Conservation (phyloP, 2,329 filamentous ascomycete genomes). For the Fusarium abutilonis region DNA sequence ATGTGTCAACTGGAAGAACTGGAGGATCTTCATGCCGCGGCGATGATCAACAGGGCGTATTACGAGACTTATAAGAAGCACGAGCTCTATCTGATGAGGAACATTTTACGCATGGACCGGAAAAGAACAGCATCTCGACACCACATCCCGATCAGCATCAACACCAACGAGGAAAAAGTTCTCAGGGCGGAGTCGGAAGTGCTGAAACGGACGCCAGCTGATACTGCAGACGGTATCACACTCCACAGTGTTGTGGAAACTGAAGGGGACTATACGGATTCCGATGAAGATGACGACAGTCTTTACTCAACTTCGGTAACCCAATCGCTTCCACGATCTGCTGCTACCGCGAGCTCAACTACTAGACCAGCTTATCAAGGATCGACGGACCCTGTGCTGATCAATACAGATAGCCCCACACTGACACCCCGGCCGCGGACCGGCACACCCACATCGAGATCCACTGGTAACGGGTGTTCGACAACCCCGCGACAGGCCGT, state of each 20-base stretch:
- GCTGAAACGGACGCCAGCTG: conserved; percentile 44
- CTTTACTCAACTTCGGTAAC: conserved; percentile 35
- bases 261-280: conserved; percentile 41
- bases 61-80: conserved; percentile 59
- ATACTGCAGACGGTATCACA: conserved; percentile 46
- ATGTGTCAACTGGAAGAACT: conserved; percentile 53
- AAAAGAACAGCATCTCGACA: conserved; percentile 33
- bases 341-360: conserved; percentile 25
- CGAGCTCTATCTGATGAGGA: conserved; percentile 53
- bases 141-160: conserved; percentile 38
- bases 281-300: conserved; percentile 41
- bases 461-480: conserved; percentile 29
- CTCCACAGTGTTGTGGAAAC: conserved; percentile 47
- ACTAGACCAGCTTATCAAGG: conserved; percentile 19
- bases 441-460: conserved; percentile 37
- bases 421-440: conserved; percentile 30
- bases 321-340: conserved; percentile 29
- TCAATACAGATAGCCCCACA: conserved; percentile 32
- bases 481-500: conserved; percentile 35
- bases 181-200: conserved; percentile 46
- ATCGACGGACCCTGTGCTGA: conserved; percentile 29
- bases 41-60: conserved; percentile 55
- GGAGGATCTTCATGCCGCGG: conserved; percentile 56
- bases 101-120: conserved; percentile 48
- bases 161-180: conserved; percentile 50